Evolutionary conservation across 1,284 basidiomycete genomes (phyloP).

Genomic region (Ustilago curta): DNA sequence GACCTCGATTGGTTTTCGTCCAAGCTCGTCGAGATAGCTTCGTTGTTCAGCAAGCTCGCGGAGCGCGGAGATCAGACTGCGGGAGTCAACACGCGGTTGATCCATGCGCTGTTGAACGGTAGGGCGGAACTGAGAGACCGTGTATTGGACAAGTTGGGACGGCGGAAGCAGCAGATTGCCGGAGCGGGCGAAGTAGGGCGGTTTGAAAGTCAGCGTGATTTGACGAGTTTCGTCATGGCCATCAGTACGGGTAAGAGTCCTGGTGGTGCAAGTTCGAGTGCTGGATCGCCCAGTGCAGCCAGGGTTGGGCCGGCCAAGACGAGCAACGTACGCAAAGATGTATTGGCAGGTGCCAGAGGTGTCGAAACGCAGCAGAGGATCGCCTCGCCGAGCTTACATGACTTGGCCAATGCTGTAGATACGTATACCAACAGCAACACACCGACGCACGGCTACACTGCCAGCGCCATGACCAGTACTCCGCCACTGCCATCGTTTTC

Average conservation of each 20-base stretch:
- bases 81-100: constrained; percentile 25
- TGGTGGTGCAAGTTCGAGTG: not conserved
- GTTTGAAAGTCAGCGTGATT: constrained; percentile 26
- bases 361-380: constrained; percentile 4
- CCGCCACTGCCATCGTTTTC: constrained; percentile 8
- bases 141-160: constrained; percentile 22
- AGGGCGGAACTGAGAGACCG: constrained; percentile 27
- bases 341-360: not conserved
- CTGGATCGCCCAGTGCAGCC: not conserved
- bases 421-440: constrained; percentile 15
- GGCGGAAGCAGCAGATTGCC: constrained; percentile 11
- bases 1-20: constrained; percentile 37
- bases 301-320: not conserved
- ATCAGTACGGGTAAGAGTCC: constrained; percentile 9
- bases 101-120: constrained; percentile 27
- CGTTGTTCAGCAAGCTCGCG: constrained; percentile 24
- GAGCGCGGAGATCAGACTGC: constrained; percentile 30
- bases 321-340: not conserved
- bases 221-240: constrained; percentile 30
- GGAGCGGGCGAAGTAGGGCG: not conserved
- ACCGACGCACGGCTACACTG: not conserved
- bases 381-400: constrained; percentile 24
- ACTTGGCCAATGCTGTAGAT: constrained; percentile 33
- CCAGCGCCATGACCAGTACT: not conserved
- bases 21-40: constrained; percentile 29